phyloP scores from a whole-genome alignment of 352 stramenopile species.

The Phytopythium helicoides region DNA sequence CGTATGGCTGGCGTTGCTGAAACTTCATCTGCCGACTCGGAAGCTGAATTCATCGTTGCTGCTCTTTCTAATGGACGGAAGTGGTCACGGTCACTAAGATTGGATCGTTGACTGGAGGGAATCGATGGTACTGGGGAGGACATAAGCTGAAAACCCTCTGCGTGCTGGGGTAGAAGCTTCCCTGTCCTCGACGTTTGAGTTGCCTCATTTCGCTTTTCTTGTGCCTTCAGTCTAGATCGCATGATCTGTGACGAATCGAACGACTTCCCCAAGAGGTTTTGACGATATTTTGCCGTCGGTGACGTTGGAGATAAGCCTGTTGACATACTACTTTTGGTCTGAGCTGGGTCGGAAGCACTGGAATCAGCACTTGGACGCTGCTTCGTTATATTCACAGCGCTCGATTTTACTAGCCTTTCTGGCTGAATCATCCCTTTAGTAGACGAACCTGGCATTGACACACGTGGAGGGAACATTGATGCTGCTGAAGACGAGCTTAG shows the following conservation, averaged over 20 bases:
- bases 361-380: not conserved
- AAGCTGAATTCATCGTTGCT: slow-evolving; percentile 28
- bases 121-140: not conserved
- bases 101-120: not conserved
- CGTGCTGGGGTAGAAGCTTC: not conserved
- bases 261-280: slow-evolving; percentile 2
- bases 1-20: slow-evolving; percentile 13
- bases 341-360: not conserved
- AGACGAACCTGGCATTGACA: no score
- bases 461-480: not conserved
- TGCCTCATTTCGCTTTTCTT: not conserved
- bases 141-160: not conserved
- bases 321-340: not conserved
- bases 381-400: not conserved
- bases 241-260: slow-evolving; percentile 5
- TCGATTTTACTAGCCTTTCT: not conserved
- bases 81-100: not conserved
- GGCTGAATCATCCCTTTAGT: not conserved
- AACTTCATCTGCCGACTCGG: slow-evolving; percentile 7
- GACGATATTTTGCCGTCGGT: not conserved
- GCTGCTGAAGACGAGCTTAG: not conserved
- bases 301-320: not conserved
- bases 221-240: not conserved
- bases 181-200: not conserved
- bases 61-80: slow-evolving; percentile 29